A percentile compares a stretch with the other conserved stretches of the same genome.
These are phyloP conservation scores for Kodamaea alishanica DNA, from an alignment of 1,139 yeast genomes.

Conservation along the genomic window DNA sequence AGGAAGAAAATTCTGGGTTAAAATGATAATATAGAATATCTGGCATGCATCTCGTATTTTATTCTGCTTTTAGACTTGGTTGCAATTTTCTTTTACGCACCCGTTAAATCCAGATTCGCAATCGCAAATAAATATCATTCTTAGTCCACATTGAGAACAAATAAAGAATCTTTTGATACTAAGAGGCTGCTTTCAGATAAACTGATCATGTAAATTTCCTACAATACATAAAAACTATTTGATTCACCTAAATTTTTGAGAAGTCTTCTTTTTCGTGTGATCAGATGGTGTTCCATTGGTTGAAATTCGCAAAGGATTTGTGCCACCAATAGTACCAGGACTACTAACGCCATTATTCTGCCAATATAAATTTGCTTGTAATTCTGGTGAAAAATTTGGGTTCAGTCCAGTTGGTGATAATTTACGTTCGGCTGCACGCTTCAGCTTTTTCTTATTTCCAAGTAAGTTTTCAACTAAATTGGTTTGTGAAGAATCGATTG, in stretches of 20 bases:
- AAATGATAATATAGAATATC: too few relatives aligned
- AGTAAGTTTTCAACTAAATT: constrained; percentile 15
- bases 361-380: constrained; percentile 9
- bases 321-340: constrained; percentile 7
- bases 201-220: constrained; percentile 1
- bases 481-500: constrained; percentile 5
- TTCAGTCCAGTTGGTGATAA: background rate
- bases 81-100: too few relatives aligned
- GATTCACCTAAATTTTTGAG: constrained; percentile 19
- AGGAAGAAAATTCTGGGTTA: too few relatives aligned
- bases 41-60: too few relatives aligned
- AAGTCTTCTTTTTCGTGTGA: constrained; percentile 16
- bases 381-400: constrained; percentile 10
- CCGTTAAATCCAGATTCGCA: too few relatives aligned
- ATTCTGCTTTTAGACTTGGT: too few relatives aligned
- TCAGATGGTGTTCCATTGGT: constrained; percentile 5
- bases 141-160: too few relatives aligned
- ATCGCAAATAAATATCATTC: too few relatives aligned
- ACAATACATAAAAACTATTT: constrained; percentile 1
- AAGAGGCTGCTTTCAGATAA: background rate
- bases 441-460: constrained; percentile 27
- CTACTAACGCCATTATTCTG: constrained; percentile 3
- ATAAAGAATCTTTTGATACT: too few relatives aligned
- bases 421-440: constrained; percentile 3
- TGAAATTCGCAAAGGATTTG: constrained; percentile 5